A percentile compares a stretch with the other conserved stretches of the same genome.
Evolutionary conservation across 805 yeast species (phyloP).

Genomic region (Metschnikowia reukaufii): DNA sequence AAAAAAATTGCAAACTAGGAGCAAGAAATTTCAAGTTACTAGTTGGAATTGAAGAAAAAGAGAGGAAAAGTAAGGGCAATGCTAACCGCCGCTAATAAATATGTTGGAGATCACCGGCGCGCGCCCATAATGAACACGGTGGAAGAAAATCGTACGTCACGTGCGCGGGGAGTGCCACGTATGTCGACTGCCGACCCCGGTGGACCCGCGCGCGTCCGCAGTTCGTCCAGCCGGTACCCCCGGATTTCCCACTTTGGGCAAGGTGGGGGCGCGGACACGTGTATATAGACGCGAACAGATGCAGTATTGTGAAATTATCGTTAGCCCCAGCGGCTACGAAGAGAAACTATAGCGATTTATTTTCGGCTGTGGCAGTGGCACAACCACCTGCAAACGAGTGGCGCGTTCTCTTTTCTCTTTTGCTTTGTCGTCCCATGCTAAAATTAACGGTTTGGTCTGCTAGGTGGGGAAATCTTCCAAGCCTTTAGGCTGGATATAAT

Average conservation of each 20-base stretch:
- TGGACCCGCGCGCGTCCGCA: not conserved
- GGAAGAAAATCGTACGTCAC: constrained; percentile 13
- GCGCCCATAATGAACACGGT: constrained; percentile 14
- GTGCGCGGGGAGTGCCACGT: constrained; percentile 3
- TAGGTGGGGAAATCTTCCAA: too few relatives aligned
- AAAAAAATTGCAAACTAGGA: not conserved
- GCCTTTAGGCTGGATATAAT: too few relatives aligned
- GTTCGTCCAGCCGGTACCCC: not conserved
- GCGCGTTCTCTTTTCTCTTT: too few relatives aligned
- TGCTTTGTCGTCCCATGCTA: too few relatives aligned
- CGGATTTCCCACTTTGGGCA: not conserved
- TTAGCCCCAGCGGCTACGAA: too few relatives aligned
- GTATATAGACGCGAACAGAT: too few relatives aligned
- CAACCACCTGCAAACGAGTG: too few relatives aligned
- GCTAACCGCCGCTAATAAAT: not conserved
- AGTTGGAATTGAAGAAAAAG: not conserved
- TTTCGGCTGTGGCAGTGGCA: too few relatives aligned
- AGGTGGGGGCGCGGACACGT: too few relatives aligned
- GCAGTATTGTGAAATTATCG: too few relatives aligned
- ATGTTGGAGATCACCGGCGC: constrained; percentile 1
- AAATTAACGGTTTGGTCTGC: too few relatives aligned
- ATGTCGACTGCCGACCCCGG: not conserved
- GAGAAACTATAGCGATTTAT: too few relatives aligned
- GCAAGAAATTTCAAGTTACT: not conserved
- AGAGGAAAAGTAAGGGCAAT: not conserved